phyloP scores from a whole-genome alignment of 2,329 filamentous ascomycete genomes.

The Colletotrichum sp. region DNA sequence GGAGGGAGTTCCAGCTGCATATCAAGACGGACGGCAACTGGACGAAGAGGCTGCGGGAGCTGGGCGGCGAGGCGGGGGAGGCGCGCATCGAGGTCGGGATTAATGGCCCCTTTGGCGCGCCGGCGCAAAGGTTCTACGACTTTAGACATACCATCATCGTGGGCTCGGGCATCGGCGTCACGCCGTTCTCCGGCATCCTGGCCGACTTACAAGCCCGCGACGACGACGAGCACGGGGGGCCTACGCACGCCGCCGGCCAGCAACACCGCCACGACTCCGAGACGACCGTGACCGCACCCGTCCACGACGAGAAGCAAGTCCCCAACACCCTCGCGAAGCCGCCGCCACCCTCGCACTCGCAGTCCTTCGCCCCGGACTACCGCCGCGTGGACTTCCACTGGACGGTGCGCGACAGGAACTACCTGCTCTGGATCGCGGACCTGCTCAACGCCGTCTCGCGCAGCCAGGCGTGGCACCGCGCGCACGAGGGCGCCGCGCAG shows the following conservation, averaged over 20 bases:
- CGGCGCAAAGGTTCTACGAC: constrained; percentile 63
- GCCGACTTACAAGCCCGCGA: constrained; percentile 57
- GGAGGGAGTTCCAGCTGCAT: constrained; percentile 57
- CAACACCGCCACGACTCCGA: constrained; percentile 21
- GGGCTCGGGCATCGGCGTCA: constrained; percentile 62
- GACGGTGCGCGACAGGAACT: constrained; percentile 62
- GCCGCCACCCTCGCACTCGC: constrained; percentile 18
- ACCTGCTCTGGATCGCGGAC: constrained; percentile 62
- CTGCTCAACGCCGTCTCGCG: constrained; percentile 54
- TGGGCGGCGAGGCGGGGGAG: constrained; percentile 40
- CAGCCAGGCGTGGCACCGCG: constrained; percentile 41
- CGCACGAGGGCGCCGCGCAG: constrained; percentile 31
- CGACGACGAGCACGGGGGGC: constrained; percentile 37
- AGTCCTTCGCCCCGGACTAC: constrained; percentile 40
- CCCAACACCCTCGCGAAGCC: constrained; percentile 10
- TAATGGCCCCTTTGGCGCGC: constrained; percentile 63
- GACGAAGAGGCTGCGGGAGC: constrained; percentile 50
- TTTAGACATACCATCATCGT: constrained; percentile 61
- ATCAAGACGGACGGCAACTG: constrained; percentile 65
- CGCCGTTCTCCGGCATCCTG: constrained; percentile 61
- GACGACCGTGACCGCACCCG: not conserved
- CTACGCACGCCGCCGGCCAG: constrained; percentile 17
- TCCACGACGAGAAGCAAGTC: not conserved
- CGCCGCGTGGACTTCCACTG: constrained; percentile 64
- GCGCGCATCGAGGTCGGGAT: constrained; percentile 53